Percentiles rank a stretch among this genome's conserved stretches.
These are phyloP conservation scores for Exobasidium rhododendri DNA, from an alignment of 1,284 basidiomycete species.

Conservation along the genomic window DNA sequence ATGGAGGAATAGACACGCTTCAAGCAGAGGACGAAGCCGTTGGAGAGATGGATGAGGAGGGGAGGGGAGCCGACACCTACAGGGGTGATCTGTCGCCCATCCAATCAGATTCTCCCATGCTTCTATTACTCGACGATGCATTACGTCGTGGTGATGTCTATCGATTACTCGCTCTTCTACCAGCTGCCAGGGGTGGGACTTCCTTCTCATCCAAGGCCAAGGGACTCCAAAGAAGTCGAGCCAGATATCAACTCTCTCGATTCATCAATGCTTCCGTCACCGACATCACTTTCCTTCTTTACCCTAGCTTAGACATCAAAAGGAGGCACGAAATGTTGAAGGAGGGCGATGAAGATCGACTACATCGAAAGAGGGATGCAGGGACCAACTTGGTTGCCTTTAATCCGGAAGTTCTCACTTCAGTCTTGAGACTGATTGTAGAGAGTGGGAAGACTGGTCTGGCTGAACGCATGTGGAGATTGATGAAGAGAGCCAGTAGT, in stretches of 20 bases:
- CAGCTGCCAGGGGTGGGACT: background rate
- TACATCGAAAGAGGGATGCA: background rate
- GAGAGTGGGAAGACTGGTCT: background rate
- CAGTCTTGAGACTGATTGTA: background rate
- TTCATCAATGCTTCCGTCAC: background rate
- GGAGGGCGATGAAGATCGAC: background rate
- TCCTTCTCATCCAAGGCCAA: background rate
- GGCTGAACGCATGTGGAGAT: constrained; percentile 9
- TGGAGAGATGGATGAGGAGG: background rate
- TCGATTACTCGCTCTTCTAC: background rate
- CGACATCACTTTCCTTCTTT: background rate
- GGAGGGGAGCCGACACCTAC: background rate
- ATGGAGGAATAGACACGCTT: background rate
- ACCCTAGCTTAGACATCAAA: background rate
- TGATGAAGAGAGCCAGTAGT: background rate
- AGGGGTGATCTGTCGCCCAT: background rate
- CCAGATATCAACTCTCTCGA: background rate
- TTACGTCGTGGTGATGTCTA: background rate
- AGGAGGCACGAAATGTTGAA: background rate
- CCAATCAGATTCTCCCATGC: background rate
- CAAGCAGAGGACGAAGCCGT: background rate
- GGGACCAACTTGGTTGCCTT: background rate
- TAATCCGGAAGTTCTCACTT: background rate
- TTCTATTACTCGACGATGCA: background rate
- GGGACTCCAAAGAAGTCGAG: background rate